These are phyloP conservation scores for Clonostachys rhizophaga DNA, from an alignment of 2,329 filamentous ascomycete genomes.

Conservation along the genomic window DNA sequence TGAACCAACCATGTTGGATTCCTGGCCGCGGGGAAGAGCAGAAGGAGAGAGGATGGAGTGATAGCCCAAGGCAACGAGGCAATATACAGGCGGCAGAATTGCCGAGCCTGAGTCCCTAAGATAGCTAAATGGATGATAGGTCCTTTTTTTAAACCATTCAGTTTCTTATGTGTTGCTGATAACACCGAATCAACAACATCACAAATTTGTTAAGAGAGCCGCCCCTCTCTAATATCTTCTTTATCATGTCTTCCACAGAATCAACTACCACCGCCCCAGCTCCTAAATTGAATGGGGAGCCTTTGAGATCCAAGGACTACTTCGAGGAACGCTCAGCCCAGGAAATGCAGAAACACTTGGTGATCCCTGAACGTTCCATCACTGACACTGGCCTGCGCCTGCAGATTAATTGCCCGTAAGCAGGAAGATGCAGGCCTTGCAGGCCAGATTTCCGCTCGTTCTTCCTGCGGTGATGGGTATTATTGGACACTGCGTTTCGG, in stretches of 20 bases:
- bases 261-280: neutral
- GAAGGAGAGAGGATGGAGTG: too few relatives aligned
- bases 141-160: too few relatives aligned
- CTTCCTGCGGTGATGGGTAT: conserved; percentile 1
- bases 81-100: too few relatives aligned
- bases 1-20: too few relatives aligned
- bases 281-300: neutral
- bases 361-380: neutral
- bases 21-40: too few relatives aligned
- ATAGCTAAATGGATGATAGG: too few relatives aligned
- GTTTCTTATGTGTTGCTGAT: too few relatives aligned
- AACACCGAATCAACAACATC: too few relatives aligned
- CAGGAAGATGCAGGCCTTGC: conserved; percentile 3
- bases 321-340: conserved; percentile 3
- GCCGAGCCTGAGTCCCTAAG: too few relatives aligned
- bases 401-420: conserved; percentile 1
- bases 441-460: conserved; percentile 2
- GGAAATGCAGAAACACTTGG: conserved; percentile 3
- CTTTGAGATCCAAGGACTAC: conserved; percentile 2
- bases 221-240: neutral
- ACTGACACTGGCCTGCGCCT: conserved; percentile 3
- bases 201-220: too few relatives aligned
- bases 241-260: neutral
- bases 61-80: too few relatives aligned
- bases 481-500: conserved; percentile 4